These are phyloP conservation scores for Calonectria ilicicola DNA, from an alignment of 2,329 filamentous ascomycete genomes.

Conservation along the genomic window DNA sequence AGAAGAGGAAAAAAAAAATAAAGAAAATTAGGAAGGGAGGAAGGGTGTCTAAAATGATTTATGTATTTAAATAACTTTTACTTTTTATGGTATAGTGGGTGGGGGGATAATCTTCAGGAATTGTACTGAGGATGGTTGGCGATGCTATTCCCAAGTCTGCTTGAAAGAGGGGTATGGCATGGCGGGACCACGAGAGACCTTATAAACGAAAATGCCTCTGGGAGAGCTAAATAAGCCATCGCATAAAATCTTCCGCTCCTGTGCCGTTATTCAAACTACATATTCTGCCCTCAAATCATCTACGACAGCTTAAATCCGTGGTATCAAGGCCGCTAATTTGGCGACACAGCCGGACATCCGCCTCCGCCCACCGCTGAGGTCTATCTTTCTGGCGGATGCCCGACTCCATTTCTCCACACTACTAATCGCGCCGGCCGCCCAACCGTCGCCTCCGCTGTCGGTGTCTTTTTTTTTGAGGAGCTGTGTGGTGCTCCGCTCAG, in stretches of 20 bases:
- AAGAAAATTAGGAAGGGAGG: no score
- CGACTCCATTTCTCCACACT: constrained; percentile 13
- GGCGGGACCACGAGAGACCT: not conserved
- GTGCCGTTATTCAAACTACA: not conserved
- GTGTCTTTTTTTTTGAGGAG: not conserved
- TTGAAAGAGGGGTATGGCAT: not conserved
- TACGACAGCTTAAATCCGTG: not conserved
- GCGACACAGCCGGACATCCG: constrained; percentile 29
- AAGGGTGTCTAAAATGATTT: no score
- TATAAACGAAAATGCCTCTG: not conserved
- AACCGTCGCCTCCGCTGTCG: constrained; percentile 3
- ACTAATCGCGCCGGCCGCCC: not conserved
- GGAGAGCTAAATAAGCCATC: not conserved
- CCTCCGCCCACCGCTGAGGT: constrained; percentile 25
- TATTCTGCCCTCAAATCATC: not conserved
- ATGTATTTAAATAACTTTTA: no score
- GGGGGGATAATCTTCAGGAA: no score
- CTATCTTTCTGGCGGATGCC: not conserved
- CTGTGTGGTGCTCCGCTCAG: constrained; percentile 9
- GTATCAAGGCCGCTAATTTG: not conserved
- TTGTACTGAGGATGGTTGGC: not conserved
- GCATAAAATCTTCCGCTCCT: not conserved
- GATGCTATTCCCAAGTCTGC: not conserved
- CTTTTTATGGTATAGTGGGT: no score
- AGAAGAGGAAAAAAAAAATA: no score